Evolutionary conservation across 108 stramenopile genomes (phyloP), one percentile per base, ranked within the genome.

Genomic region (Mayamaea pseudoterrestris): DNA sequence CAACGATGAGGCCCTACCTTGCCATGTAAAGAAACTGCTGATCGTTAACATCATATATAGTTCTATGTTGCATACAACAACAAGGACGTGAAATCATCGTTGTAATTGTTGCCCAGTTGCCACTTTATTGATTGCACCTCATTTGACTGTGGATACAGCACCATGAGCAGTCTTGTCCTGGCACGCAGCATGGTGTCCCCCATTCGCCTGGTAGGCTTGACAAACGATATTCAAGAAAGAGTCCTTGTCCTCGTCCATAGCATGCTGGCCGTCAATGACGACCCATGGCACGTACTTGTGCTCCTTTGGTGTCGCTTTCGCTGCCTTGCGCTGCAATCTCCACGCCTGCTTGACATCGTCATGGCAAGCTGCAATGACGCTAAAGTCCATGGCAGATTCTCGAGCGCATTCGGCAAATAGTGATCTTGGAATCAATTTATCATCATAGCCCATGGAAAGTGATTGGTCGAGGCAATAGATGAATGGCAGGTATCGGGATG

Each of bases 271-370:
- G 24, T 69, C 37, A 0, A 69, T 35, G 18, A 43, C 42, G 21
- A 69, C 50, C 68, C 68, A 69, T 1, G 68, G 68, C 35, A 69
- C 68, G 43, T 39, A 52, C 13, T 54, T 41, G 28, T 69, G 68
- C 14, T 56, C 34, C 12, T 41, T 25, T 5, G 64, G 64, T 31
- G 68, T 69, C 26, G 24, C 29, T 12, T 40, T 29, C 23, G 48
- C 48, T 20, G 58, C 55, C 17, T 51, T 28, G 21, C 42, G 12
- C 25, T 60, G 53, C 13, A 69, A 30, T 1, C 22, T 25, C 50
- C 60, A 55, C 1, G 34, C 46, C 4, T 35, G 16, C 2, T 30
- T 27, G 0, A 45, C 60, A 47, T 53, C 41, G 17, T 49, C 54
- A 23, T 67, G 68, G 47, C 68, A 69, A 14, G 36, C 34, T 30